A percentile compares a stretch with the other conserved stretches of the same genome.
These are phyloP conservation scores for Elymus sibiricus DNA, from an alignment of 176 grass and related monocot species.

Conservation along the genomic window DNA sequence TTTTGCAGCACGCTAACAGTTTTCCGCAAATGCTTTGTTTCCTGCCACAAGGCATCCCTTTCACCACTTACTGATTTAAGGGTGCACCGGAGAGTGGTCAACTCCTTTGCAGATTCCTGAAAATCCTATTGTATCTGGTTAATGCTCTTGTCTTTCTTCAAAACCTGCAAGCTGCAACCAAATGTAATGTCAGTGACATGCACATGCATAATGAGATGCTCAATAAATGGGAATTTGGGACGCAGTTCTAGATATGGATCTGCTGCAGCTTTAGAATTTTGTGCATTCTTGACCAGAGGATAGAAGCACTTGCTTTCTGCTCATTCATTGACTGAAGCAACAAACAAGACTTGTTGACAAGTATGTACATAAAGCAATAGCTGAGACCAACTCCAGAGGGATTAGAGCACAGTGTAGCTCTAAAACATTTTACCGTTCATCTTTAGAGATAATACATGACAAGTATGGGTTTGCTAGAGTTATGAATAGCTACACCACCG, in stretches of 20 bases:
- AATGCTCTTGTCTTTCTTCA: conserved; percentile 54
- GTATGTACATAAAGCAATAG: neutral
- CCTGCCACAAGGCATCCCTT: conserved; percentile 54
- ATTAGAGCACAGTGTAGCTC: neutral
- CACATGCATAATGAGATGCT: neutral
- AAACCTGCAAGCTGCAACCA: conserved; percentile 33
- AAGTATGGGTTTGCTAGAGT: neutral
- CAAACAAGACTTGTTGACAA: neutral
- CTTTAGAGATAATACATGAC: neutral
- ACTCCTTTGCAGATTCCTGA: conserved; percentile 46
- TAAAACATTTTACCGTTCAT: neutral
- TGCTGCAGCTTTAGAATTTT: neutral
- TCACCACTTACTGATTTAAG: conserved; percentile 55
- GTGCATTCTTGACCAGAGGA: neutral
- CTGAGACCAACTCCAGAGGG: neutral
- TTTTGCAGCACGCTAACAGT: conserved; percentile 36
- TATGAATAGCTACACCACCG: neutral
- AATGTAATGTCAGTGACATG: neutral
- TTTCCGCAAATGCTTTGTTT: conserved; percentile 46
- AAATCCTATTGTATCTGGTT: conserved; percentile 41
- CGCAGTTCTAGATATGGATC: neutral
- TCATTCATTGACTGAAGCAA: neutral
- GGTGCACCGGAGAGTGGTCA: conserved; percentile 39
- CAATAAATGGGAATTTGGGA: neutral
- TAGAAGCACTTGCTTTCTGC: neutral